phyloP scores from a whole-genome alignment of 129 eudicot species.

The Saussurea involucrata region DNA sequence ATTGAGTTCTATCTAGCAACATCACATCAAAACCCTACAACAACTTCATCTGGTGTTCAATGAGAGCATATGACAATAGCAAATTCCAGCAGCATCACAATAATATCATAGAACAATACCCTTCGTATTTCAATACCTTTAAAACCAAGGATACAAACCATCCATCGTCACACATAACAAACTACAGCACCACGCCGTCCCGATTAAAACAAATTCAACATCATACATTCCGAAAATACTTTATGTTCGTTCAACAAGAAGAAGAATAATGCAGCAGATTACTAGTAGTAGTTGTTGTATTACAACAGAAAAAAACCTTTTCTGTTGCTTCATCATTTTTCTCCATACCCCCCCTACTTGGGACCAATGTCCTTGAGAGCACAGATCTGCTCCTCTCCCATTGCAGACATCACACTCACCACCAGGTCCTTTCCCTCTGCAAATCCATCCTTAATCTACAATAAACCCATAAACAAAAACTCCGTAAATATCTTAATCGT shows the following conservation, averaged over 20 bases:
- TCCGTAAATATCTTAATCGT: too few species aligned
- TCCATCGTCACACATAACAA: not conserved
- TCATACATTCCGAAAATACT: not conserved
- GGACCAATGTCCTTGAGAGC: slow-evolving; percentile 54
- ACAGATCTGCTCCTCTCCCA: slow-evolving; percentile 67
- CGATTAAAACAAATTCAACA: not conserved
- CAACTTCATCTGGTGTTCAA: too few species aligned
- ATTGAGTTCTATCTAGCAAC: too few species aligned
- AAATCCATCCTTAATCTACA: slow-evolving; percentile 52
- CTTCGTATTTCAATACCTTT: not conserved
- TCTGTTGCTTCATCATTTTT: slow-evolving; percentile 9
- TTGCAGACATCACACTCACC: slow-evolving; percentile 58
- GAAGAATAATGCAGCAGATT: not conserved
- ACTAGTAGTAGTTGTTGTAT: not conserved
- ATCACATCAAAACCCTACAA: too few species aligned
- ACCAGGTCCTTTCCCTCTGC: slow-evolving; percentile 57
- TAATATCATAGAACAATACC: not conserved
- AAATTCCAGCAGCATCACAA: too few species aligned
- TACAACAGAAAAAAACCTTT: slow-evolving; percentile 12
- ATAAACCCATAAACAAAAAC: too few species aligned
- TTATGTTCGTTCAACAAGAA: not conserved
- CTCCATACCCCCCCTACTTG: slow-evolving; percentile 28
- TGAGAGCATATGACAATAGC: too few species aligned
- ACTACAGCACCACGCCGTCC: not conserved
- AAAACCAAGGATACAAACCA: not conserved